These are phyloP conservation scores for Melanomma pulvis-pyrius DNA, from an alignment of 495 filamentous ascomycete genomes.

Conservation along the genomic window DNA sequence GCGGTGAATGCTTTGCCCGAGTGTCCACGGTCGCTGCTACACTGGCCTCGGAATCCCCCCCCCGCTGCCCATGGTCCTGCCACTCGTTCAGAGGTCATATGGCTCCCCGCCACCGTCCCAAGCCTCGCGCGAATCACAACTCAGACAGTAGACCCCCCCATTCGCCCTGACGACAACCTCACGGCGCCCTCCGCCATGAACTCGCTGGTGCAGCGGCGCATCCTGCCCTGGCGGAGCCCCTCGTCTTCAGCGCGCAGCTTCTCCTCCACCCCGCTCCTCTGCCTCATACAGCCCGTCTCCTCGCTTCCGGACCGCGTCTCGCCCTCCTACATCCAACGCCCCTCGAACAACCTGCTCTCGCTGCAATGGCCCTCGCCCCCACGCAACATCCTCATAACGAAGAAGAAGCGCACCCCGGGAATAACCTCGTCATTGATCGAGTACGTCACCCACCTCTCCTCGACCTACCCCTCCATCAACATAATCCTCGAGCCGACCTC, in stretches of 20 bases:
- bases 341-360: conserved; percentile 67
- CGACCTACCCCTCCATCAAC: conserved; percentile 76
- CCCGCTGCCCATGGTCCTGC: background rate
- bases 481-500: conserved; percentile 81
- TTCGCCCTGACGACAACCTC: background rate
- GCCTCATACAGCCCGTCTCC: conserved; percentile 55
- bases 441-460: conserved; percentile 79
- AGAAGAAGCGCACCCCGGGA: conserved; percentile 73
- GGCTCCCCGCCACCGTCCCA: conserved; percentile 2
- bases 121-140: conserved; percentile 5
- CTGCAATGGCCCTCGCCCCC: conserved; percentile 89
- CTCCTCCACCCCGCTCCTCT: conserved; percentile 47
- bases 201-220: conserved; percentile 16
- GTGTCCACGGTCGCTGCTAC: background rate
- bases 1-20: background rate
- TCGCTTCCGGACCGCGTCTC: conserved; percentile 59
- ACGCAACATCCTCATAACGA: conserved; percentile 85
- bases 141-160: background rate
- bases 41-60: background rate
- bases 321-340: conserved; percentile 61
- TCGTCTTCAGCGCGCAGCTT: conserved; percentile 40
- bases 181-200: conserved; percentile 10
- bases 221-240: conserved; percentile 38
- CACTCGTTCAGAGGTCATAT: conserved; percentile 7
- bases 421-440: conserved; percentile 74